Percentiles rank a stretch among this genome's conserved stretches.
Evolutionary conservation across 2,329 filamentous ascomycete species (phyloP).

Genomic region (Hansfordia pulvinata): DNA sequence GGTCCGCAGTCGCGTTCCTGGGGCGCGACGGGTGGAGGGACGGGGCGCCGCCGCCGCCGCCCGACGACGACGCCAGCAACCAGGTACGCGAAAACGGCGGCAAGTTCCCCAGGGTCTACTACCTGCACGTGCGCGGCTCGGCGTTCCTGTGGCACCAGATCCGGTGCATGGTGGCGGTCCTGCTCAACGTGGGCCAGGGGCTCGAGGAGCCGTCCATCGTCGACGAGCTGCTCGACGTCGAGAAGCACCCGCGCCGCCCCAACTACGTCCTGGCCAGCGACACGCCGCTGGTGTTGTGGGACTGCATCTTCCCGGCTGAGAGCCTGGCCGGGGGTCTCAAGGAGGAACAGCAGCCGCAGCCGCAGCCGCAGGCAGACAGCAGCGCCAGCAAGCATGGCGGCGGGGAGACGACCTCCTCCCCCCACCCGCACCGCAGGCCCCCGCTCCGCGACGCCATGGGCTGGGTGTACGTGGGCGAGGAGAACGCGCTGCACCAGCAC

Average conservation of each 20-base stretch:
- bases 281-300: slow-evolving; percentile 84
- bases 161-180: slow-evolving; percentile 76
- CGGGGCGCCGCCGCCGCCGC: slow-evolving; percentile 22
- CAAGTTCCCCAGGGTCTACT: slow-evolving; percentile 56
- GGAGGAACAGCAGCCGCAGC: no score
- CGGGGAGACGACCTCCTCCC: no score
- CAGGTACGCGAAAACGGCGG: slow-evolving; percentile 5
- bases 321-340: no score
- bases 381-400: no score
- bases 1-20: slow-evolving; percentile 43
- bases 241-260: slow-evolving; percentile 60
- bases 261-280: slow-evolving; percentile 87
- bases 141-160: slow-evolving; percentile 99
- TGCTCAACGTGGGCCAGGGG: slow-evolving; percentile 88
- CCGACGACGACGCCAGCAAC: slow-evolving; percentile 7
- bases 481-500: slow-evolving; percentile 43
- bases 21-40: slow-evolving; percentile 26
- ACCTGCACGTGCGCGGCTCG: slow-evolving; percentile 76
- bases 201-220: slow-evolving; percentile 66
- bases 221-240: slow-evolving; percentile 59
- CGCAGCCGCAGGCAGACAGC: no score
- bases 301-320: slow-evolving; percentile 69
- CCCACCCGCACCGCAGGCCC: no score
- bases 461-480: slow-evolving; percentile 72
- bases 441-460: slow-evolving; percentile 54